Evolutionary conservation across 768 basidiomycete species (phyloP).

Genomic region (Suillus cothurnatus): DNA sequence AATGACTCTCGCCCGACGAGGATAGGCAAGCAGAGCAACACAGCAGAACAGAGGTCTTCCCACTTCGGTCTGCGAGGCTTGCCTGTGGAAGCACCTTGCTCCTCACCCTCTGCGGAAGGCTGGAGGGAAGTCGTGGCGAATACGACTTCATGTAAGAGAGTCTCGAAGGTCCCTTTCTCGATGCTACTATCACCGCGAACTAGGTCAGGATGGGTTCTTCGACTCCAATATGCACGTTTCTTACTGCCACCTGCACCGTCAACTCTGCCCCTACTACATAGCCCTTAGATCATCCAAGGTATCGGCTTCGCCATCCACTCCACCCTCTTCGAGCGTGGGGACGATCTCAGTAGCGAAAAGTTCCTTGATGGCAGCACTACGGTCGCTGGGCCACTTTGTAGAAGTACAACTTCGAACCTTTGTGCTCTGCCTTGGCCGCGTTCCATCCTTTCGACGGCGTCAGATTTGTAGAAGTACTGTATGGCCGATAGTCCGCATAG

Average conservation of each 20-base stretch:
- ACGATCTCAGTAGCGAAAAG: slow-evolving; percentile 73
- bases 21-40: slow-evolving; percentile 62
- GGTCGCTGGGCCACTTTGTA: slow-evolving; percentile 83
- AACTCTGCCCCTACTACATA: slow-evolving; percentile 39
- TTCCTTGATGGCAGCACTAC: slow-evolving; percentile 62
- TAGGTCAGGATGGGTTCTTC: slow-evolving; percentile 72
- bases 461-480: slow-evolving; percentile 35
- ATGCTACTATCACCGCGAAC: slow-evolving; percentile 44
- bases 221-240: slow-evolving; percentile 78
- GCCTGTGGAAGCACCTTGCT: slow-evolving; percentile 2
- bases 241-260: slow-evolving; percentile 42
- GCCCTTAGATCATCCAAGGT: slow-evolving; percentile 28
- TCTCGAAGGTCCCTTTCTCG: slow-evolving; percentile 73
- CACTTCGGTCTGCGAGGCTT: slow-evolving; percentile 38
- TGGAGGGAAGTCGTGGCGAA: slow-evolving; percentile 70
- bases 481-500: slow-evolving; percentile 30
- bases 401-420: slow-evolving; percentile 84
- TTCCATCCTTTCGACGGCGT: slow-evolving; percentile 78
- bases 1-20: slow-evolving; percentile 57
- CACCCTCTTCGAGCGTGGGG: slow-evolving; percentile 52
- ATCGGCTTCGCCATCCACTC: slow-evolving; percentile 31
- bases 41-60: slow-evolving; percentile 63
- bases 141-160: slow-evolving; percentile 78
- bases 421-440: slow-evolving; percentile 79
- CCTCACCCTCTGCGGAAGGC: slow-evolving; percentile 18